phyloP scores from a whole-genome alignment of 306 rosid genomes.

The Betula pendula region DNA sequence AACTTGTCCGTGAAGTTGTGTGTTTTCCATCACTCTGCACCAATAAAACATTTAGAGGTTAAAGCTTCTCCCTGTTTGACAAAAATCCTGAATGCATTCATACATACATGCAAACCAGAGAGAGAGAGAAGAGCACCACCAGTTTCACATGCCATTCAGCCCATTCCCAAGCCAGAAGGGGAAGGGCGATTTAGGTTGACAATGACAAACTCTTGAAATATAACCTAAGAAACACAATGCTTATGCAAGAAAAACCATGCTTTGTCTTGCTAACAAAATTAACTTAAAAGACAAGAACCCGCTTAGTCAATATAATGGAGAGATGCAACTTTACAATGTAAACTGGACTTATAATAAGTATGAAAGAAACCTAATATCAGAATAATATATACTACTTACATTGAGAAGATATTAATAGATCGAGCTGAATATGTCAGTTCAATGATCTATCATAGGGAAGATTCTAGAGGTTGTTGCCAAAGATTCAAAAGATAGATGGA shows the following conservation, averaged over 20 bases:
- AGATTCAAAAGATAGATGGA: background rate
- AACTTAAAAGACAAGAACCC: no score
- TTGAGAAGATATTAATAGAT: background rate
- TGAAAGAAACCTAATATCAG: background rate
- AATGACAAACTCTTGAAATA: background rate
- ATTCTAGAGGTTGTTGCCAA: no score
- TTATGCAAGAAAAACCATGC: background rate
- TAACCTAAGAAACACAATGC: background rate
- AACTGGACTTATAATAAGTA: background rate
- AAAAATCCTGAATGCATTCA: background rate
- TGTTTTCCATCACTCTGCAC: conserved; percentile 36
- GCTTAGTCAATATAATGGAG: background rate
- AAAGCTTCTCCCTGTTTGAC: no score
- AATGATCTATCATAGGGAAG: background rate
- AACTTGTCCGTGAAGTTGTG: conserved; percentile 30
- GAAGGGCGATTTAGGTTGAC: background rate
- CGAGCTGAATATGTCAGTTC: background rate
- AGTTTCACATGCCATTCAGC: background rate
- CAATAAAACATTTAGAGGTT: no score
- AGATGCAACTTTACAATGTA: background rate
- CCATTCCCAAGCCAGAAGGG: background rate
- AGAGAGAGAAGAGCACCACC: background rate
- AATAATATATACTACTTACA: background rate
- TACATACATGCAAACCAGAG: background rate
- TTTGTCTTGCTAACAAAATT: background rate